Evolutionary conservation across 495 filamentous ascomycete species (phyloP), one percentile per base, ranked within the genome.

Genomic region (Tetracladium setigerum): DNA sequence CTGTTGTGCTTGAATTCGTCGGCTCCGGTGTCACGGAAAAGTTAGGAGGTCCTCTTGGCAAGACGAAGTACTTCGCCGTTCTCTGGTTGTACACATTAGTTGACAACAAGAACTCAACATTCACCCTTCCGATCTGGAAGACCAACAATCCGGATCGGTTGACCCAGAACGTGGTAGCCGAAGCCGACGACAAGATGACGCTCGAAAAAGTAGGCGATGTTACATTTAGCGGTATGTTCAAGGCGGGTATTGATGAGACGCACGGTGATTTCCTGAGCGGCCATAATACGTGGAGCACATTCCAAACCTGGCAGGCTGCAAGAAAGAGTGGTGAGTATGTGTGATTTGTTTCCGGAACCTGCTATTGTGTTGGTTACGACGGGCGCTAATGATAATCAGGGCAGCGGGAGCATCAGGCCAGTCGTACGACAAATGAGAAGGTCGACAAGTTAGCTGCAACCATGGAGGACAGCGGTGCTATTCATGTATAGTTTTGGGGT

Each of bases 121-220:
- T 47, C 45, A 33, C 15, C 7, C 36, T 47, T n/a, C 45, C 45
- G 14, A 47, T 47, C 12, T 47, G 33, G 11, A 47, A 38, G 15
- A 47, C 45, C 4, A 40, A 47, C 24, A 47, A 47, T 19, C 45
- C 45, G 1, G 35, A 47, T 40, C 19, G 45, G 6, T 24, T 39
- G 12, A 40, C 24, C n/a, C 45, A 47, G 16, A 47, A 47, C 16
- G 35, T 47, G 22, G 45, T 47, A 1, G 10, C 12, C n/a, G 35
- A 40, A 16, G 1, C 22, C 5, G 45, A 47, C 19, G 36, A 47
- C 9, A 40, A 35, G 7, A 47, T 47, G 45, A 30, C 17, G 10
- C 19, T 47, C 16, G 36, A 47, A 16, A 30, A 40, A 22, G 45
- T 47, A 1, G 45, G 45, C 2, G 36, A 38, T 8, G 36, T 47